phyloP scores from a whole-genome alignment of 768 basidiomycete genomes.

The Russula lepida region DNA sequence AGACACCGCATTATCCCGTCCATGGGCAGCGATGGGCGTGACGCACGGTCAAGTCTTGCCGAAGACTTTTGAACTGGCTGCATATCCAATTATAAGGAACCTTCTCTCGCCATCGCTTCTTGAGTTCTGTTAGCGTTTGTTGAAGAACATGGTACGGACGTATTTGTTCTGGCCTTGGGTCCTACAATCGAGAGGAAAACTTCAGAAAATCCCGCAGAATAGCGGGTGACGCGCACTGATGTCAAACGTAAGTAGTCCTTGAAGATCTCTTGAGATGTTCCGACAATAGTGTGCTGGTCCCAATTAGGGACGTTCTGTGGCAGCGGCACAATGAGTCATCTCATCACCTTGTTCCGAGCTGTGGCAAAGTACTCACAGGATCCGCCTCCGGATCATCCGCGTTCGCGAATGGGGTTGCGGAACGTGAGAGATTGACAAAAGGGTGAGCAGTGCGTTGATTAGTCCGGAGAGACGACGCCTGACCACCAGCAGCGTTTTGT shows the following conservation, averaged over 20 bases:
- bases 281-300: conserved; percentile 94
- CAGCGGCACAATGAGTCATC: background rate
- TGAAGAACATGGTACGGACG: conserved; percentile 80
- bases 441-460: conserved; percentile 46
- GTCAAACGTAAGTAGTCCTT: conserved; percentile 95
- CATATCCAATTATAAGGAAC: conserved; percentile 83
- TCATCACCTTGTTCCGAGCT: background rate
- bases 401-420: conserved; percentile 42
- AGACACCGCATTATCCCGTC: background rate
- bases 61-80: conserved; percentile 94
- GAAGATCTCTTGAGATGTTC: conserved; percentile 81
- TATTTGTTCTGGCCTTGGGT: conserved; percentile 91
- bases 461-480: conserved; percentile 28
- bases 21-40: conserved; percentile 5
- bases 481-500: conserved; percentile 28
- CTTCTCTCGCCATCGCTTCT: conserved; percentile 80
- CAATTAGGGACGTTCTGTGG: conserved; percentile 88
- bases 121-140: conserved; percentile 79
- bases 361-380: conserved; percentile 41
- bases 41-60: conserved; percentile 95
- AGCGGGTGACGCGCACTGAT: conserved; percentile 44
- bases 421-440: conserved; percentile 33
- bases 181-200: conserved; percentile 40
- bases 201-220: background rate
- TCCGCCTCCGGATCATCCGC: conserved; percentile 66